Evolutionary conservation across 2,329 filamentous ascomycete genomes (phyloP).

Genomic region (Neospermospora avenae): DNA sequence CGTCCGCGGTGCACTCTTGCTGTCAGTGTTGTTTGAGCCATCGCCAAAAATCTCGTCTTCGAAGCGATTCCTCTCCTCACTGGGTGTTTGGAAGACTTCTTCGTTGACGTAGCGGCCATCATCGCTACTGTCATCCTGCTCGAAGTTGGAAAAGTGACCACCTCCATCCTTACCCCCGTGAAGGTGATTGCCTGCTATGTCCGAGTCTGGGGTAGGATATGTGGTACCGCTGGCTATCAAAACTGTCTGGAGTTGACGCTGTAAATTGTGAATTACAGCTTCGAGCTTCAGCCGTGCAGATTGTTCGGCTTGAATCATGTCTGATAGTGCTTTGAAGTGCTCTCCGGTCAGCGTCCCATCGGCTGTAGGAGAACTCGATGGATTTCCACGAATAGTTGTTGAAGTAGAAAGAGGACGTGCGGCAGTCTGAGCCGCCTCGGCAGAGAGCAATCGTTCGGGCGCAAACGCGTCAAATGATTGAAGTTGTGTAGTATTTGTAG

Average conservation of each 20-base stretch:
- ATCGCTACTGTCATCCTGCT: constrained; percentile 31
- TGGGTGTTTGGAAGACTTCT: constrained; percentile 51
- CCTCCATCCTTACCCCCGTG: background rate
- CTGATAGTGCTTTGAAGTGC: constrained; percentile 48
- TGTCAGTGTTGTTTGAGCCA: constrained; percentile 33
- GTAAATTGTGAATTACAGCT: constrained; percentile 51
- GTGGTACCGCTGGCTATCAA: background rate
- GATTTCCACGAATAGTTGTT: constrained; percentile 31
- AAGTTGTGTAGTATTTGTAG: constrained; percentile 27
- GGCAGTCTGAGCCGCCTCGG: constrained; percentile 7
- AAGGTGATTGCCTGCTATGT: constrained; percentile 1
- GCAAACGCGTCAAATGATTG: constrained; percentile 24
- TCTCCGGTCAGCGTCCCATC: constrained; percentile 38
- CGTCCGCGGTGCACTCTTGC: constrained; percentile 56
- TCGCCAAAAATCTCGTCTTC: constrained; percentile 40
- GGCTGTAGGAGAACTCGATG: constrained; percentile 31
- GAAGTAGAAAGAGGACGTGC: constrained; percentile 33
- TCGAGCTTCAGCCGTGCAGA: constrained; percentile 54
- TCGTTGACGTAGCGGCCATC: constrained; percentile 38
- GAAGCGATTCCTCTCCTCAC: constrained; percentile 44
- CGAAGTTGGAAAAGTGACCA: constrained; percentile 29
- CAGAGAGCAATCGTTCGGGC: constrained; percentile 1
- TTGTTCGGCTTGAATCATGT: constrained; percentile 55
- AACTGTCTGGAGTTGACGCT: constrained; percentile 26
- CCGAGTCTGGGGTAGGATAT: constrained; percentile 20